phyloP scores from a whole-genome alignment of 192 early-diverging fungal genomes.

The Rhizophlyctis rosea region DNA sequence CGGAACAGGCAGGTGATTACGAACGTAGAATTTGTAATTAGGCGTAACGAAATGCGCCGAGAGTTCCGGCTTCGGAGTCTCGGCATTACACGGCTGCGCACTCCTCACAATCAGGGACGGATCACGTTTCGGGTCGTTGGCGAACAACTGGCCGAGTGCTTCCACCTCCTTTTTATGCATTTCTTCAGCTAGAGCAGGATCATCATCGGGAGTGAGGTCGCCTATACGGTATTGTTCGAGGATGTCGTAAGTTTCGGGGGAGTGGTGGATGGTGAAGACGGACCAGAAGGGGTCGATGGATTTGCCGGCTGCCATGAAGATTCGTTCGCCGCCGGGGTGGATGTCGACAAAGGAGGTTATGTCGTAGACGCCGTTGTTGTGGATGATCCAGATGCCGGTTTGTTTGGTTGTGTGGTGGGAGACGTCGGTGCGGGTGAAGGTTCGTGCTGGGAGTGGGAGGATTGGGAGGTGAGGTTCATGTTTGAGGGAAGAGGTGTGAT shows the following conservation, averaged over 20 bases:
- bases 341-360: constrained; percentile 51
- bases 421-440: constrained; percentile 40
- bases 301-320: constrained; percentile 50
- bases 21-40: constrained; percentile 72
- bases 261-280: constrained; percentile 49
- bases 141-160: constrained; percentile 40
- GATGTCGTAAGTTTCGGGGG: constrained; percentile 33
- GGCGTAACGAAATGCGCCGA: constrained; percentile 72
- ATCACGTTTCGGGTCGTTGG: constrained; percentile 71
- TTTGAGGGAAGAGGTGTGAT: no score
- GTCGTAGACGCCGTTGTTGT: constrained; percentile 47
- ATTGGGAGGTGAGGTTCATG: no score
- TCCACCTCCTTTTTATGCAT: constrained; percentile 12
- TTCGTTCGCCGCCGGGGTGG: constrained; percentile 52
- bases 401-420: constrained; percentile 35
- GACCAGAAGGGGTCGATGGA: constrained; percentile 56
- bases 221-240: constrained; percentile 51
- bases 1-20: constrained; percentile 89
- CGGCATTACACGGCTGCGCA: constrained; percentile 82
- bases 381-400: constrained; percentile 46
- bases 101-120: constrained; percentile 62
- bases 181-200: no score
- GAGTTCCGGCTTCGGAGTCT: constrained; percentile 60
- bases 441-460: no score
- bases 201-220: constrained; percentile 19